phyloP scores from a whole-genome alignment of 2,329 filamentous ascomycete genomes.

The Colletotrichum simmondsii region DNA sequence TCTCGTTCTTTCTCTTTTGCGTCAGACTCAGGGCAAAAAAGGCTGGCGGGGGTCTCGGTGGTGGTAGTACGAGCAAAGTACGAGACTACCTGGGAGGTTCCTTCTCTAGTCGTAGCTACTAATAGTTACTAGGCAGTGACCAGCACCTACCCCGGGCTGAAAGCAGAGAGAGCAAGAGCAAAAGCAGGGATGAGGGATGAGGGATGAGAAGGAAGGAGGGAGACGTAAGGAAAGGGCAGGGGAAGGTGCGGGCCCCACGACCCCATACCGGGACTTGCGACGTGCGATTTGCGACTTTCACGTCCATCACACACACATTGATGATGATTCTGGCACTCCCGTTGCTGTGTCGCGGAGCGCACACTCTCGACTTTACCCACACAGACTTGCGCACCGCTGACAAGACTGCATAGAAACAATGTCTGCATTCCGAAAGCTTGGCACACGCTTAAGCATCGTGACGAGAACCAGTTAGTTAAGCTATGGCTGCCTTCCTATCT shows the following conservation, averaged over 20 bases:
- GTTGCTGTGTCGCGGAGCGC: no score
- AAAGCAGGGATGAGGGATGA: slow-evolving; percentile 19
- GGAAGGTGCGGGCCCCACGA: background rate
- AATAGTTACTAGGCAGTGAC: background rate
- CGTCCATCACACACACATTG: background rate
- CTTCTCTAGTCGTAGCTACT: background rate
- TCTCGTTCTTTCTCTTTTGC: background rate
- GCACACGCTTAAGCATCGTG: background rate
- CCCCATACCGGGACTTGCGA: background rate
- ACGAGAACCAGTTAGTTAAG: background rate
- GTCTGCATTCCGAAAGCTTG: background rate
- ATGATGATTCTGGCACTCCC: no score
- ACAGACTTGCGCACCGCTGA: background rate
- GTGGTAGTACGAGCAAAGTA: slow-evolving; percentile 2
- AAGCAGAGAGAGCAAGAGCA: slow-evolving; percentile 2
- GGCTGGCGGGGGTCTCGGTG: slow-evolving; percentile 10
- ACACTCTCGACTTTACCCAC: background rate
- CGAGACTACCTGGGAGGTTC: background rate
- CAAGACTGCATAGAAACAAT: background rate
- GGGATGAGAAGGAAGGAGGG: slow-evolving; percentile 11
- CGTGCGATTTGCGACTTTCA: background rate
- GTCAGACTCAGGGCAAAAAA: background rate
- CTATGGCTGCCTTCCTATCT: background rate
- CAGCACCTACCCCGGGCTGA: slow-evolving; percentile 26
- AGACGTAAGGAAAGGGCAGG: slow-evolving; percentile 9